Percentiles rank a stretch among this genome's conserved stretches.
phyloP scores from a whole-genome alignment of 2,329 filamentous ascomycete genomes.

The Phaeosphaeria sp. region DNA sequence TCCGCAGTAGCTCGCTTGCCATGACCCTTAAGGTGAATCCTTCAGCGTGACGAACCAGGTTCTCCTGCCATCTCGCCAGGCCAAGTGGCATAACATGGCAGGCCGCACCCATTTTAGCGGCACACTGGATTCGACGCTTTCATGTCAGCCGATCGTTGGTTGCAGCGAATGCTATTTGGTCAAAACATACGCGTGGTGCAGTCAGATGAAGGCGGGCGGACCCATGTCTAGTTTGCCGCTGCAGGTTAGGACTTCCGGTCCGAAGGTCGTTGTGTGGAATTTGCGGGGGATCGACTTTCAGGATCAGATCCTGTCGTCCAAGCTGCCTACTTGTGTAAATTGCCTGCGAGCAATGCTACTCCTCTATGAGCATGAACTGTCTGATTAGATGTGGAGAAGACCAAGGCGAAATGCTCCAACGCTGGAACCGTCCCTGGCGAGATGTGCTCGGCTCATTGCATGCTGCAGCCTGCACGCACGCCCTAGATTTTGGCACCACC shows the following conservation, averaged over 20 bases:
- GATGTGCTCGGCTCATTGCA: background rate
- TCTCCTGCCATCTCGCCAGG: conserved; percentile 9
- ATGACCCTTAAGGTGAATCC: background rate
- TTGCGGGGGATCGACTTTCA: conserved; percentile 38
- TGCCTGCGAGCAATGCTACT: background rate
- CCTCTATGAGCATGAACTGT: background rate
- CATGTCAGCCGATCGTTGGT: conserved; percentile 10
- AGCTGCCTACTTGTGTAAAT: background rate
- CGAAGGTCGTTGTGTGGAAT: conserved; percentile 19
- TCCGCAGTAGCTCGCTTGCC: background rate
- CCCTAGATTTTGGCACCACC: background rate
- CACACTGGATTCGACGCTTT: conserved; percentile 7
- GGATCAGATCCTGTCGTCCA: background rate
- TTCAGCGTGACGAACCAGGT: conserved; percentile 4
- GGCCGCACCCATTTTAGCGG: conserved; percentile 3
- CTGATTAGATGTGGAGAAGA: background rate
- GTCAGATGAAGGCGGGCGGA: conserved; percentile 11
- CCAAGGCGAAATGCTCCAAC: background rate
- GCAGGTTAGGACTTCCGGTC: conserved; percentile 20
- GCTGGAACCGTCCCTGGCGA: background rate
- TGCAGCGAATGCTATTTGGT: conserved; percentile 7
- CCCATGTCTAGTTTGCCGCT: conserved; percentile 25
- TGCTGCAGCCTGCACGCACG: conserved; percentile 1
- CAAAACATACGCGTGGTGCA: conserved; percentile 5
- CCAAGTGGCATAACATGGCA: conserved; percentile 3